Evolutionary conservation across 2,329 filamentous ascomycete species (phyloP).

Genomic region (Aspergillus terreus): DNA sequence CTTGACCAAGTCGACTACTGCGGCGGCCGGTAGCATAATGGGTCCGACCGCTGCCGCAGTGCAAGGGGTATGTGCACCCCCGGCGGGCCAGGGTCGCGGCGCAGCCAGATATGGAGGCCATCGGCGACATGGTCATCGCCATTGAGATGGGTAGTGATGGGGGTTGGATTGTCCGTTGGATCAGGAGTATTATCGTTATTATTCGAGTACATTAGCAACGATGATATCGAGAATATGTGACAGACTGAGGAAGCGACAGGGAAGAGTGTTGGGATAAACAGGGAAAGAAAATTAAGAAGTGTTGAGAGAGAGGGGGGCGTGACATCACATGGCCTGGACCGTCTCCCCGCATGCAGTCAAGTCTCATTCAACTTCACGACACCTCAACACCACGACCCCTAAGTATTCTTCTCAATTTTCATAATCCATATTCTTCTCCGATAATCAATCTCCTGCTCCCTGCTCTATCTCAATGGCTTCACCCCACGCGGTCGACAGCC

Average conservation of each 20-base stretch:
- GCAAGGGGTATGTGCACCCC: neutral
- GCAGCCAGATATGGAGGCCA: neutral
- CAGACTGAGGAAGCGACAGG: neutral
- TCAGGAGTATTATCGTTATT: neutral
- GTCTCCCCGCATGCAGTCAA: neutral
- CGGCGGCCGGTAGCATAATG: neutral
- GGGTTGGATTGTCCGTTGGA: neutral
- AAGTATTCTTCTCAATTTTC: neutral
- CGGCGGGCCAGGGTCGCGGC: neutral
- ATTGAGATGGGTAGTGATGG: neutral
- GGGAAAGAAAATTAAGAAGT: neutral
- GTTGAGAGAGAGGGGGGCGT: neutral
- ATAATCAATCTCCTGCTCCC: neutral
- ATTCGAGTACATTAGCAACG: too few relatives aligned
- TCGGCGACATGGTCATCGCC: neutral
- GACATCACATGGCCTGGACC: neutral
- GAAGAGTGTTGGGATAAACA: neutral
- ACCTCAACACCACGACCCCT: neutral
- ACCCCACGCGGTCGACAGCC: conserved; percentile 6
- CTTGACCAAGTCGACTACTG: neutral
- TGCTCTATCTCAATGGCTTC: conserved; percentile 17
- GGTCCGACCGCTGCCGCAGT: neutral
- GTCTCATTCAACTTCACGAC: neutral
- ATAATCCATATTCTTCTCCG: neutral
- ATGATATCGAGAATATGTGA: neutral